These are phyloP conservation scores for Luffa acutangula DNA, from an alignment of 306 rosid genomes.

Conservation along the genomic window DNA sequence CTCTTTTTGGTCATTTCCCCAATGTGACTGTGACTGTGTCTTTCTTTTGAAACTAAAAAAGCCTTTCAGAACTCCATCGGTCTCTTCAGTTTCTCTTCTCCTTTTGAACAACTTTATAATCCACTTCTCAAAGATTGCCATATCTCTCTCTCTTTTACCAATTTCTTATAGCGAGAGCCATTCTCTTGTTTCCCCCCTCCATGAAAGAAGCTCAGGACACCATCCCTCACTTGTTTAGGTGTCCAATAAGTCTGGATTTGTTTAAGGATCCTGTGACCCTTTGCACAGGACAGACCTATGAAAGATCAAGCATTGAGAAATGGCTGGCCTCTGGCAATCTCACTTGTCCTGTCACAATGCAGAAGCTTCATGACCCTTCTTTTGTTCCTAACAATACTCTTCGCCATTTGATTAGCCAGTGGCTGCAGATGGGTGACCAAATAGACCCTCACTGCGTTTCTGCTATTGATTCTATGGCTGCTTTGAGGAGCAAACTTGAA, in stretches of 20 bases:
- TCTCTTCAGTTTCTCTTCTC: not conserved
- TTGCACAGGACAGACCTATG: slow-evolving; percentile 83
- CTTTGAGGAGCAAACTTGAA: slow-evolving; percentile 37
- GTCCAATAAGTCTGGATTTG: slow-evolving; percentile 80
- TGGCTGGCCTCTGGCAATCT: slow-evolving; percentile 74
- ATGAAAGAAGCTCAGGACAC: slow-evolving; percentile 44
- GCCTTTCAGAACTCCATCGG: not conserved
- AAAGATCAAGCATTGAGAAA: slow-evolving; percentile 63
- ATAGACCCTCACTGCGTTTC: slow-evolving; percentile 27
- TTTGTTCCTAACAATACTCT: slow-evolving; percentile 77
- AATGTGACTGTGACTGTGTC: not conserved
- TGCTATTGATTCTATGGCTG: slow-evolving; percentile 30
- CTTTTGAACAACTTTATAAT: not conserved
- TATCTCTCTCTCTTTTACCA: slow-evolving; percentile 6
- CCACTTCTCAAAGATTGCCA: slow-evolving; percentile 2
- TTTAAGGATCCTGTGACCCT: slow-evolving; percentile 78
- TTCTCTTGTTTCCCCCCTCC: not conserved
- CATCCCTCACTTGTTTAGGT: slow-evolving; percentile 62
- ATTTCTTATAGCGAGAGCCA: not conserved
- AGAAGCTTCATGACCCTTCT: slow-evolving; percentile 63
- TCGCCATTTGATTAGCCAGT: slow-evolving; percentile 58
- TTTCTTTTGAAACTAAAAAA: not conserved
- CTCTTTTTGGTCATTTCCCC: not conserved
- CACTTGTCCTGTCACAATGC: slow-evolving; percentile 95
- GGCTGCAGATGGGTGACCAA: slow-evolving; percentile 43